These are phyloP conservation scores for Suhomyces faveliae DNA, from an alignment of 805 yeast species.

Conservation along the genomic window DNA sequence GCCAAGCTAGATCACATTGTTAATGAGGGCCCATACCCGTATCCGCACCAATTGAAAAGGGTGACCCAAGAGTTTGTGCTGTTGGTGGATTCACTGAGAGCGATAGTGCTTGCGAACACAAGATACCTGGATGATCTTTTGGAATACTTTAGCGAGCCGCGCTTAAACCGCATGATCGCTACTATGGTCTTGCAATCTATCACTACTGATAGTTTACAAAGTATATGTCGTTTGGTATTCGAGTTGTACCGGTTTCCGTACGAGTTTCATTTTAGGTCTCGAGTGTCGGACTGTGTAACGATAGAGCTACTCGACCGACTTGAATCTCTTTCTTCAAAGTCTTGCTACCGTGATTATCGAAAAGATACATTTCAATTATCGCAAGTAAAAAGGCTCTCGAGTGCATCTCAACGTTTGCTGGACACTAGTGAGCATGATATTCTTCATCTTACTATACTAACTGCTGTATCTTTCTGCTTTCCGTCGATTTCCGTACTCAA, in stretches of 20 bases:
- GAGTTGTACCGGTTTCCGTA: neutral
- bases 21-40: conserved; percentile 5
- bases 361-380: neutral
- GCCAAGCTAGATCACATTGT: conserved; percentile 6
- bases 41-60: neutral
- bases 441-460: neutral
- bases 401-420: neutral
- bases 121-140: neutral
- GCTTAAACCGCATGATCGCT: conserved; percentile 1
- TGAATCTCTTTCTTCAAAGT: neutral
- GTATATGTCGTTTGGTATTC: neutral
- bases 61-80: neutral
- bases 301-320: neutral
- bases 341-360: neutral
- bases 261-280: neutral
- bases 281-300: neutral
- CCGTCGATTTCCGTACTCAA: neutral
- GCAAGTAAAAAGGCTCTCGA: neutral
- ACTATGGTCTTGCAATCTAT: neutral
- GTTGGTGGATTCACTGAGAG: neutral
- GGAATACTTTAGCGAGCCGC: conserved; percentile 4
- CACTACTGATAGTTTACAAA: neutral
- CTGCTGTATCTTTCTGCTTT: neutral
- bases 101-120: neutral
- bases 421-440: neutral